Conservation (phyloP, 108 stramenopile species). For the Poteriospumella lacustris region DNA sequence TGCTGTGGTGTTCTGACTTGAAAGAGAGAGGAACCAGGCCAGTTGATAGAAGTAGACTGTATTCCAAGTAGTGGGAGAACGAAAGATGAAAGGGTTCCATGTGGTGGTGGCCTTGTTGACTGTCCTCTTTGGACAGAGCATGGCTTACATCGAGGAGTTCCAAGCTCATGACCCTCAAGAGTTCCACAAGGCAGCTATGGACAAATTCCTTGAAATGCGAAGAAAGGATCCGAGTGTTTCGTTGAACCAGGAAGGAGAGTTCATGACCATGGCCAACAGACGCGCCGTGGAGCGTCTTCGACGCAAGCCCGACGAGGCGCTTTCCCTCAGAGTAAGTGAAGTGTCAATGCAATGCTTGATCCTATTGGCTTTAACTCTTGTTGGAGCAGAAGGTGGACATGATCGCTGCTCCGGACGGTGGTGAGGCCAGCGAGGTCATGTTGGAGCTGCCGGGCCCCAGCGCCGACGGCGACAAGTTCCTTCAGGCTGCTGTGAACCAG, state of each 20-base stretch:
- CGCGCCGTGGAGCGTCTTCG: not conserved
- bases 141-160: slow-evolving; percentile 27
- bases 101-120: too few relatives aligned
- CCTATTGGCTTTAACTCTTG: too few relatives aligned
- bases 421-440: too few relatives aligned
- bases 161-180: not conserved
- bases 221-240: slow-evolving; percentile 1
- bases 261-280: not conserved
- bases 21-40: too few relatives aligned
- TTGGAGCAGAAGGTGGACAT: too few relatives aligned
- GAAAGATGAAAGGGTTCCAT: too few relatives aligned
- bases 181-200: not conserved
- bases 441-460: slow-evolving; percentile 6
- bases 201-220: slow-evolving; percentile 14
- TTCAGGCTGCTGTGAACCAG: not conserved
- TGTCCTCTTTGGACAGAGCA: too few relatives aligned
- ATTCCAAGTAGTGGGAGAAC: too few relatives aligned
- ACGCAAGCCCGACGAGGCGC: slow-evolving; percentile 1
- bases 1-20: too few relatives aligned
- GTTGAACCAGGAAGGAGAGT: not conserved
- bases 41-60: too few relatives aligned
- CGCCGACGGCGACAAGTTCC: not conserved
- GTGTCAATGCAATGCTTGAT: not conserved
- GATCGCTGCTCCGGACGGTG: too few relatives aligned
- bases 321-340: not conserved